A percentile compares a stretch with the other conserved stretches of the same genome.
phyloP scores from a whole-genome alignment of 75 land plant species.

The Cupressus sempervirens region DNA sequence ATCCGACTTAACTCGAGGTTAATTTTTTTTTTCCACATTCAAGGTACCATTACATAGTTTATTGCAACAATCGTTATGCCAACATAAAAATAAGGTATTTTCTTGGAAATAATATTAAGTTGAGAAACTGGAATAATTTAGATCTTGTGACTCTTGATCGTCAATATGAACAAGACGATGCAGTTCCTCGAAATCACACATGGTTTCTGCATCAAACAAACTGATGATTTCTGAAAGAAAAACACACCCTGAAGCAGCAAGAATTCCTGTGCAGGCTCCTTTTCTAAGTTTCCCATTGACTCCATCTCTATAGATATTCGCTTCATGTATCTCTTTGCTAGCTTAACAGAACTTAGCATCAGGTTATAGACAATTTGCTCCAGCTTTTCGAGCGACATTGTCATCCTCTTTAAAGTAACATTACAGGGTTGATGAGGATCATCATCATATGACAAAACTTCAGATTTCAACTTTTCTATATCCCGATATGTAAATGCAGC shows the following conservation, averaged over 20 bases:
- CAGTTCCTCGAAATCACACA: too few relatives aligned
- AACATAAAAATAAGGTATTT: not conserved
- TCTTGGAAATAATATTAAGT: not conserved
- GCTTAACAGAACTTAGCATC: not conserved
- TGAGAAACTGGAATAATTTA: not conserved
- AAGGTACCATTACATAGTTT: not conserved
- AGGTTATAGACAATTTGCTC: slow-evolving; percentile 52
- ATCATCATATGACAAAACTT: slow-evolving; percentile 43
- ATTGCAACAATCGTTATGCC: not conserved
- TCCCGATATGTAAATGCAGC: slow-evolving; percentile 76
- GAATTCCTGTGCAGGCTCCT: too few relatives aligned
- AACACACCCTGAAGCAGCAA: too few relatives aligned
- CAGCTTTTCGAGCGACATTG: slow-evolving; percentile 76
- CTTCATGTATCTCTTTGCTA: too few relatives aligned
- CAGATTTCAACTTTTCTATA: slow-evolving; percentile 57
- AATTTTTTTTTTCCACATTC: not conserved
- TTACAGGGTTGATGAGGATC: slow-evolving; percentile 32
- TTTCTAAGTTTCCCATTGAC: too few relatives aligned
- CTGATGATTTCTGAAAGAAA: too few relatives aligned
- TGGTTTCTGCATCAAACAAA: too few relatives aligned
- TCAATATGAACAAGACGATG: too few relatives aligned
- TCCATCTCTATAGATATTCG: too few relatives aligned
- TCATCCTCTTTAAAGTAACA: slow-evolving; percentile 42
- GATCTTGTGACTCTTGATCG: not conserved
- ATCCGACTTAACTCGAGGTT: not conserved